Evolutionary conservation across 1,139 yeast species (phyloP).

Genomic region (Candida sp.): DNA sequence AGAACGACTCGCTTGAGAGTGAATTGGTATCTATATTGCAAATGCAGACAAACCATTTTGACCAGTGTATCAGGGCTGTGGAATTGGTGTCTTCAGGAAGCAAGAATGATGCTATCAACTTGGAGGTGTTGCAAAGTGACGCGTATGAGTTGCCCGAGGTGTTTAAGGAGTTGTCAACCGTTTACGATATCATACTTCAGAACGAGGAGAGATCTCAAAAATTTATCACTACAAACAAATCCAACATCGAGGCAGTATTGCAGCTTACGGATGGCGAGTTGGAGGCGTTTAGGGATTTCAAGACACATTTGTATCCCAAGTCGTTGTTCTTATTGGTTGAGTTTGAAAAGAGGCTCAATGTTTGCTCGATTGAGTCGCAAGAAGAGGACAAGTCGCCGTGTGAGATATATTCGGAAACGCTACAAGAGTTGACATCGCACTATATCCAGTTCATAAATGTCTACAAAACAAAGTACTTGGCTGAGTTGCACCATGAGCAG

Average conservation of each 20-base stretch:
- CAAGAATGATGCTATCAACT: slow-evolving; percentile 17
- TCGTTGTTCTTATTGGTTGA: slow-evolving; percentile 24
- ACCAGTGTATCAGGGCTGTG: slow-evolving; percentile 62
- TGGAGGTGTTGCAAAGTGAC: slow-evolving; percentile 39
- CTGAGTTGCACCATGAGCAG: slow-evolving; percentile 45
- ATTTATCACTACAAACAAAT: slow-evolving; percentile 19
- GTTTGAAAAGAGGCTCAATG: slow-evolving; percentile 19
- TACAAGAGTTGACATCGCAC: slow-evolving; percentile 38
- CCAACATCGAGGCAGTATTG: slow-evolving; percentile 21
- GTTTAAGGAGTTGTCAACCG: slow-evolving; percentile 31
- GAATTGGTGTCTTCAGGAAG: slow-evolving; percentile 16
- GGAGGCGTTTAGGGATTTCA: slow-evolving; percentile 24
- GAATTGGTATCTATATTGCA: slow-evolving; percentile 74
- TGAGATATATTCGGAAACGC: slow-evolving; percentile 26
- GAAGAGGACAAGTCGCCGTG: slow-evolving; percentile 19
- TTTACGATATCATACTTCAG: slow-evolving; percentile 40
- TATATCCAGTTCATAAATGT: slow-evolving; percentile 38
- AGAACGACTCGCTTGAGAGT: slow-evolving; percentile 60
- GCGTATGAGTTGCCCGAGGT: slow-evolving; percentile 38
- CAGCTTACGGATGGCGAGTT: slow-evolving; percentile 20
- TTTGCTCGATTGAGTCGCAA: slow-evolving; percentile 18
- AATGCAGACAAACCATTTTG: slow-evolving; percentile 81
- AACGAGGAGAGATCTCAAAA: slow-evolving; percentile 39
- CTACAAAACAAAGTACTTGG: slow-evolving; percentile 40
- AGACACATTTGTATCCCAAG: slow-evolving; percentile 28